Percentiles rank a stretch among this genome's conserved stretches.
Conservation (phyloP, 2,329 filamentous ascomycete genomes). For the Neoarthrinium moseri region DNA sequence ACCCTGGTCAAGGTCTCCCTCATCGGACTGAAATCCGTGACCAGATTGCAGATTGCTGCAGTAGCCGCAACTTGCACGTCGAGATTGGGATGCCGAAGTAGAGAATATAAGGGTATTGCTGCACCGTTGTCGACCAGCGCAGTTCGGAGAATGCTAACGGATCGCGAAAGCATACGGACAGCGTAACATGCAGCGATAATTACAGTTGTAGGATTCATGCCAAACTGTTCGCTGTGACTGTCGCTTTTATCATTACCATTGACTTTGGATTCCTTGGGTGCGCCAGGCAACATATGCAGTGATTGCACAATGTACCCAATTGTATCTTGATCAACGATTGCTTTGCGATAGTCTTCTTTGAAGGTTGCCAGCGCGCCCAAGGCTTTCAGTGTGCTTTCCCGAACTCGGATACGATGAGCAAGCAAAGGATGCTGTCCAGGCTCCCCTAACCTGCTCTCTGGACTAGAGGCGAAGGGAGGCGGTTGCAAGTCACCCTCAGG, state of each 20-base stretch:
- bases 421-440: slow-evolving; percentile 59
- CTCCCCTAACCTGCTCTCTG: slow-evolving; percentile 54
- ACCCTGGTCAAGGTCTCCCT: slow-evolving; percentile 74
- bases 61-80: slow-evolving; percentile 86
- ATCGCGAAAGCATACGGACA: slow-evolving; percentile 78
- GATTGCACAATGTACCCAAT: slow-evolving; percentile 83
- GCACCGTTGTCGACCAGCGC: slow-evolving; percentile 84
- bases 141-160: slow-evolving; percentile 80
- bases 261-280: slow-evolving; percentile 44
- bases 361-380: slow-evolving; percentile 78
- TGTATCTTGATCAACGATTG: slow-evolving; percentile 77
- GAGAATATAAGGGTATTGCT: slow-evolving; percentile 70
- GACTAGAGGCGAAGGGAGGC: slow-evolving; percentile 31
- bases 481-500: slow-evolving; percentile 24
- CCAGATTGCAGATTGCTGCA: slow-evolving; percentile 78
- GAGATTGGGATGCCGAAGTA: slow-evolving; percentile 72
- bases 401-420: slow-evolving; percentile 71
- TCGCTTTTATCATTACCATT: slow-evolving; percentile 37
- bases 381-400: slow-evolving; percentile 75
- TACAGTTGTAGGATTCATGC: slow-evolving; percentile 72
- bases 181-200: slow-evolving; percentile 83
- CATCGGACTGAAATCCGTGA: slow-evolving; percentile 89
- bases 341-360: slow-evolving; percentile 81
- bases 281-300: slow-evolving; percentile 56
- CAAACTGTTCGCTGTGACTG: slow-evolving; percentile 51